These are phyloP conservation scores for Eucalyptus tenuipes DNA, from an alignment of 345 rosid genomes.

Conservation along the genomic window DNA sequence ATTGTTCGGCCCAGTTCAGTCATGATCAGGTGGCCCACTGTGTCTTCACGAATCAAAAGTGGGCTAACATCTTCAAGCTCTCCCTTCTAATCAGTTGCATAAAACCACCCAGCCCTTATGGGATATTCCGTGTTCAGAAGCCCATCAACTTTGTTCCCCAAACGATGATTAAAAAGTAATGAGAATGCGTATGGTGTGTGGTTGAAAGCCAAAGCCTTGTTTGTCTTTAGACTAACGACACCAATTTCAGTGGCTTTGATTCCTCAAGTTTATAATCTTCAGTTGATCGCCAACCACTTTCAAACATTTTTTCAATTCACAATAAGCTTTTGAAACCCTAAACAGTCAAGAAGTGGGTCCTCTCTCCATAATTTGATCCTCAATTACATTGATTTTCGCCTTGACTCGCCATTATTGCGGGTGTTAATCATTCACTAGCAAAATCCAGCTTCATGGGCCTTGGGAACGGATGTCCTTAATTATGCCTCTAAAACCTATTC, in stretches of 20 bases:
- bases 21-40: neutral
- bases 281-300: neutral
- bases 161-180: neutral
- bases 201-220: neutral
- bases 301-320: neutral
- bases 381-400: neutral
- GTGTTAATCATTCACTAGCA: neutral
- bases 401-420: neutral
- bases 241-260: neutral
- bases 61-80: neutral
- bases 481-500: neutral
- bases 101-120: neutral
- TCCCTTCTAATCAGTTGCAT: neutral
- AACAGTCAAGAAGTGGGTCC: neutral
- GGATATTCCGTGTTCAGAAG: neutral
- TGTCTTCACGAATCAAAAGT: neutral
- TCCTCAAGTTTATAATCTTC: neutral
- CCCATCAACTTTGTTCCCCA: neutral
- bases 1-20: neutral
- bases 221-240: neutral
- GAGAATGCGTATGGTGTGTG: neutral
- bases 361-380: neutral
- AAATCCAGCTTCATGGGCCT: neutral
- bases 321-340: neutral
- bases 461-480: neutral